Base-by-base conservation (phyloP, 2,329 filamentous ascomycete species). In the Dichotomopilus funicola region DNA sequence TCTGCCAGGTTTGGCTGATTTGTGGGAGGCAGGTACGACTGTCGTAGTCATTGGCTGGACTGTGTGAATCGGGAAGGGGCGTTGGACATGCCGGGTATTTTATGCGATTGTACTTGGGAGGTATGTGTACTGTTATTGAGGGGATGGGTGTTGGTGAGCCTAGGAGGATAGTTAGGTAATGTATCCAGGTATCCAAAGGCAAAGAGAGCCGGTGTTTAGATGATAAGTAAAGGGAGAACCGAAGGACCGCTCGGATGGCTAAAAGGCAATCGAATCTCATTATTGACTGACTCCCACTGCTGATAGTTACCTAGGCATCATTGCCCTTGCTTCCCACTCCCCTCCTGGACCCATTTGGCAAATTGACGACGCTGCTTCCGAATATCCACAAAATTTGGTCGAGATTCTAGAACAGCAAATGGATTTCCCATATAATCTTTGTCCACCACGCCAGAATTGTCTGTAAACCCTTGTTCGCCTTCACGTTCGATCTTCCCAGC, bases 321-420 rank as follows among this genome's bases (percentile, higher is more conserved):
- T 44, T 38, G 48, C 43, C 19, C 38, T 49, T 54, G 38, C 35
- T 57, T 46, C 10, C 42, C 46, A 40, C 42, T 54, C 8, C 59
- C 55, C 47, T 61, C 62, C 66, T 78, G 78, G 37, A 84, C 80
- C 89, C 89, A 95, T 59, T 85, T 79, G 12, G 82, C 79, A 75
- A 95, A 96, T 57, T 91, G 88, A 67, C 79, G 84, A 67, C 88
- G 81, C 73, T 91, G 79, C 69, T 84, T 87, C 70, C 90, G 85
- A 60, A 97, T 89, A 73, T 99, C 89, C 73, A 90, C 80, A 66
- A 97, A 99, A 1, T 89, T 86, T 47, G 85, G 83, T 62, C 94
- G 77, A 57, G 88, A 86, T 72, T 97, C 92, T 58, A 96, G 71
- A 46, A 82, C 78, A 49, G 76, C 78, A 70, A 91, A 97, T 5